Conservation (phyloP, 345 rosid species). For the Euclidium syriacum region DNA sequence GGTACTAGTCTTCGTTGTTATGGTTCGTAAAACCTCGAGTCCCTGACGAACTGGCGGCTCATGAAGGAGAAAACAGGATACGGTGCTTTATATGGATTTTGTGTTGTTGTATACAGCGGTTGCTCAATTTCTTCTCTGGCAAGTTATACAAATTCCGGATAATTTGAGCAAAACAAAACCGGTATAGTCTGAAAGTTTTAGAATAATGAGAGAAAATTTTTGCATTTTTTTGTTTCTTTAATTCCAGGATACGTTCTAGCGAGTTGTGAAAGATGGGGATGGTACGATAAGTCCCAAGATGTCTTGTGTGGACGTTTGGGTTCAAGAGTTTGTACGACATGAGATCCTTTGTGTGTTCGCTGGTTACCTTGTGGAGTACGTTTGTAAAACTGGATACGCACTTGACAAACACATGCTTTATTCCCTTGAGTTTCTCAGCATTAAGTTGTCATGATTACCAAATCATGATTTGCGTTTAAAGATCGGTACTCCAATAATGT, state of each 20-base stretch:
- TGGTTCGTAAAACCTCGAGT: conserved; percentile 76
- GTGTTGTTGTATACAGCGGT: conserved; percentile 74
- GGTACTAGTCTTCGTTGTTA: conserved; percentile 63
- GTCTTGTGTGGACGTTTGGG: conserved; percentile 65
- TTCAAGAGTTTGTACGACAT: conserved; percentile 74
- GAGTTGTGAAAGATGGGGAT: conserved; percentile 88
- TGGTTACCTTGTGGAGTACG: conserved; percentile 92
- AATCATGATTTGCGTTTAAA: too few relatives aligned
- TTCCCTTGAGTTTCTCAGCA: too few relatives aligned
- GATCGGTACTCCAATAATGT: too few relatives aligned
- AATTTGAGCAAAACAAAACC: too few relatives aligned
- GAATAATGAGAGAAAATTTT: too few relatives aligned
- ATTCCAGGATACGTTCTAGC: conserved; percentile 91
- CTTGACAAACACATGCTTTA: conserved; percentile 78
- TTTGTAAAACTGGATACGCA: conserved; percentile 84
- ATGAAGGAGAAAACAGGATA: conserved; percentile 79
- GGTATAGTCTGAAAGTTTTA: too few relatives aligned
- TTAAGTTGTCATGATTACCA: too few relatives aligned
- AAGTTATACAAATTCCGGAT: too few relatives aligned
- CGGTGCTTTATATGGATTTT: conserved; percentile 82
- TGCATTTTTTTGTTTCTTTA: too few relatives aligned
- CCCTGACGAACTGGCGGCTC: conserved; percentile 89
- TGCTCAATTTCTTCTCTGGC: conserved; percentile 89
- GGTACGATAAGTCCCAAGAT: conserved; percentile 83
- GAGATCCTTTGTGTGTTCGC: conserved; percentile 79